These are phyloP conservation scores for Fusarium lateritium DNA, from an alignment of 2,329 filamentous ascomycete genomes.

Conservation along the genomic window DNA sequence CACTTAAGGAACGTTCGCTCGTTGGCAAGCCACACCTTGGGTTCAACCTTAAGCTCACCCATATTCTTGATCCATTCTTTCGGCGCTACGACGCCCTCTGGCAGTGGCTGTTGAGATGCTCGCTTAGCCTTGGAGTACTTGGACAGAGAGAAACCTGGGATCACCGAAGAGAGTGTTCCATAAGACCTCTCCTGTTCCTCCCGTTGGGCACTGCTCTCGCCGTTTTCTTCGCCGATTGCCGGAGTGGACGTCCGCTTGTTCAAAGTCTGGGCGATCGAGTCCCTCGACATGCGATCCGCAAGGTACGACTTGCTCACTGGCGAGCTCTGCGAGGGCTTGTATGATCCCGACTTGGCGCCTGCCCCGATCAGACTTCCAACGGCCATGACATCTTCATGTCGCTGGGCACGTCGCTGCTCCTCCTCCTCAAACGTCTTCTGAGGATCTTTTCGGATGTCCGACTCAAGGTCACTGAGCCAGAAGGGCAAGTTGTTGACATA, in stretches of 20 bases:
- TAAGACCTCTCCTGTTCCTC: slow-evolving; percentile 60
- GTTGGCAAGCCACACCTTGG: slow-evolving; percentile 98
- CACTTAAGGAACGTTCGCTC: slow-evolving; percentile 99
- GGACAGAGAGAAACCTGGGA: slow-evolving; percentile 86
- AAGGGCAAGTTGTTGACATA: slow-evolving; percentile 97
- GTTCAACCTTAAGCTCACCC: slow-evolving; percentile 92
- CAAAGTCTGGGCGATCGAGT: slow-evolving; percentile 52
- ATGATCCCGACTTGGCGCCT: slow-evolving; percentile 68
- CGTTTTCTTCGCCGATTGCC: slow-evolving; percentile 53
- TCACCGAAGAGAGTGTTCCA: slow-evolving; percentile 76
- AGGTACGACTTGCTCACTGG: slow-evolving; percentile 78
- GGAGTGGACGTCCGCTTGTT: slow-evolving; percentile 46
- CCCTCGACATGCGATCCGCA: slow-evolving; percentile 65
- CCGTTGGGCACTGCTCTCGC: slow-evolving; percentile 56
- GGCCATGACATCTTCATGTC: slow-evolving; percentile 87
- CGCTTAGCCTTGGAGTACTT: slow-evolving; percentile 77
- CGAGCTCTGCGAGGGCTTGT: slow-evolving; percentile 74
- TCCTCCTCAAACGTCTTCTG: slow-evolving; percentile 92
- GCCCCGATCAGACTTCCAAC: slow-evolving; percentile 88
- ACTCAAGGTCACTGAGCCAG: slow-evolving; percentile 93
- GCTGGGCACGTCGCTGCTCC: slow-evolving; percentile 84
- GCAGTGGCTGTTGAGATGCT: slow-evolving; percentile 68
- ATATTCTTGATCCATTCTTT: slow-evolving; percentile 93
- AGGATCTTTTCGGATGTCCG: slow-evolving; percentile 93
- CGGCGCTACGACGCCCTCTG: slow-evolving; percentile 90